Percentiles rank a stretch among this genome's conserved stretches.
Evolutionary conservation across 2,329 filamentous ascomycete species (phyloP).

Genomic region (Hypomyces perniciosus): DNA sequence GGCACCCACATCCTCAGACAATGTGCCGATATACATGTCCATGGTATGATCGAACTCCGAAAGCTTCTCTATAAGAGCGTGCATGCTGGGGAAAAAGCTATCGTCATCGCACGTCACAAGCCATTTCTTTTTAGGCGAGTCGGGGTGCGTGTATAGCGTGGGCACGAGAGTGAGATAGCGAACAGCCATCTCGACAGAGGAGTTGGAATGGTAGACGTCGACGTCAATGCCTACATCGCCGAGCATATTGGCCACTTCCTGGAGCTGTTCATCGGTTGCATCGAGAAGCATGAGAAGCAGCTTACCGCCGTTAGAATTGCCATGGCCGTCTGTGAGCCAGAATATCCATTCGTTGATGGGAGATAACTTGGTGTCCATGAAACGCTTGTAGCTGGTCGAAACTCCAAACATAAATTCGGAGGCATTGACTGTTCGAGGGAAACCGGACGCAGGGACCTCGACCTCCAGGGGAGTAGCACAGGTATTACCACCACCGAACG

Average conservation of each 20-base stretch:
- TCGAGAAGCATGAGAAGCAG: constrained; percentile 49
- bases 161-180: constrained; percentile 52
- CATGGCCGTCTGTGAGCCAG: constrained; percentile 53
- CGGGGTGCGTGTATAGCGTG: constrained; percentile 47
- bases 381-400: constrained; percentile 51
- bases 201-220: constrained; percentile 50
- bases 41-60: constrained; percentile 45
- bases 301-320: constrained; percentile 51
- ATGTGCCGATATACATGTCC: constrained; percentile 53
- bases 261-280: constrained; percentile 45
- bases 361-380: constrained; percentile 45
- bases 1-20: constrained; percentile 57
- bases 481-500: constrained; percentile 32
- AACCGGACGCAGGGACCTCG: constrained; percentile 44
- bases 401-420: constrained; percentile 55
- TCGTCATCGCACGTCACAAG: constrained; percentile 59
- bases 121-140: constrained; percentile 48
- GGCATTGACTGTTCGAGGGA: constrained; percentile 45
- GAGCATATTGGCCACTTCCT: constrained; percentile 42
- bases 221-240: constrained; percentile 47
- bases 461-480: constrained; percentile 47
- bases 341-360: constrained; percentile 54
- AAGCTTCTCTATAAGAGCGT: constrained; percentile 46
- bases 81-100: constrained; percentile 58
- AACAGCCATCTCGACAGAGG: constrained; percentile 50